phyloP scores from a whole-genome alignment of 164 flowering plant species.

The Tetracentron sinense region DNA sequence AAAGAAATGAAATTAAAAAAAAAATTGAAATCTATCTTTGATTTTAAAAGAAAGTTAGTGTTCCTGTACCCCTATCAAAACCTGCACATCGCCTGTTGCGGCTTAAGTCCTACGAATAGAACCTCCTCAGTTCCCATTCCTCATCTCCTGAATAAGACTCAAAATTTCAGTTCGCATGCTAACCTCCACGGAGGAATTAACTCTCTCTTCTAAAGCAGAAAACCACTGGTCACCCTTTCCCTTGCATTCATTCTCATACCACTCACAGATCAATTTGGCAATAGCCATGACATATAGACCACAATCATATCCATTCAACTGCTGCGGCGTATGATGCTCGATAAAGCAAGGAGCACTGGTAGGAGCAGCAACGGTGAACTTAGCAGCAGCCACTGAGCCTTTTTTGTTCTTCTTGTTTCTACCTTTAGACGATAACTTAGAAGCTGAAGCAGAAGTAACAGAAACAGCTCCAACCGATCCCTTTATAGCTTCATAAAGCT shows the following conservation, averaged over 20 bases:
- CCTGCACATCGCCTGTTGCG: no score
- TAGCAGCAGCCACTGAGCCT: neutral
- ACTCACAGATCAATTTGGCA: slow-evolving; percentile 18
- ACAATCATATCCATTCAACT: slow-evolving; percentile 24
- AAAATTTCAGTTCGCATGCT: slow-evolving; percentile 11
- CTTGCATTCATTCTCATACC: slow-evolving; percentile 12
- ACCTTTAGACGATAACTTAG: no score
- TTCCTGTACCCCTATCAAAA: no score
- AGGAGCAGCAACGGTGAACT: neutral
- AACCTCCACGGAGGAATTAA: neutral
- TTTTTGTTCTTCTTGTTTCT: slow-evolving; percentile 5
- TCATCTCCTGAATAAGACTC: no score
- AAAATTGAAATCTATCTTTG: no score
- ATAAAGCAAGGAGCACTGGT: neutral
- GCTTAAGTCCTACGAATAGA: no score
- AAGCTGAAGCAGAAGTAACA: no score
- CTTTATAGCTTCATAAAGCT: neutral
- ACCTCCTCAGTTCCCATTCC: no score
- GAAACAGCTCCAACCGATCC: neutral
- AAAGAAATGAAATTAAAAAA: no score
- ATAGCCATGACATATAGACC: slow-evolving; percentile 24
- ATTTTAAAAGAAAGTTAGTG: no score
- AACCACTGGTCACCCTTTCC: slow-evolving; percentile 10
- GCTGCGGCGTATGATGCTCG: slow-evolving; percentile 12
- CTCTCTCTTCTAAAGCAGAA: neutral